Conservation (phyloP, 2,329 filamentous ascomycete species). For the Ploettnerulaceae sp. region DNA sequence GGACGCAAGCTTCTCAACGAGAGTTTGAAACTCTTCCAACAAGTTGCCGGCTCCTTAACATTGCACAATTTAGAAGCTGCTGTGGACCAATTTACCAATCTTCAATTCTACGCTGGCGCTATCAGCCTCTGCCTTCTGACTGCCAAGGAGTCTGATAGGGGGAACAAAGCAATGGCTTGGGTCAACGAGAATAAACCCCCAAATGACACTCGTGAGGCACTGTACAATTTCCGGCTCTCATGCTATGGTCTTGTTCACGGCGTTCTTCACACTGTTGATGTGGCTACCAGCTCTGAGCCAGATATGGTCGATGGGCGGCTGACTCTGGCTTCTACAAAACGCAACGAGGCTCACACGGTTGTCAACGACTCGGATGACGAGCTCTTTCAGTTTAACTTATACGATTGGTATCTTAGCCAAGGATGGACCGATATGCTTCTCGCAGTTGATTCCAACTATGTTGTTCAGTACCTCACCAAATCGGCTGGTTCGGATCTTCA, state of each 20-base stretch:
- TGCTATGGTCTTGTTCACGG: conserved; percentile 87
- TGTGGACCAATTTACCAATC: conserved; percentile 69
- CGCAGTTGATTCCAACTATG: conserved; percentile 76
- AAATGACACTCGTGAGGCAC: conserved; percentile 62
- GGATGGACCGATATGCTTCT: conserved; percentile 83
- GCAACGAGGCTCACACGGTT: conserved; percentile 82
- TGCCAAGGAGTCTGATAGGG: conserved; percentile 78
- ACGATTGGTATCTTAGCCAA: conserved; percentile 91
- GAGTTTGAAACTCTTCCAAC: conserved; percentile 80
- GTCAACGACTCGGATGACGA: conserved; percentile 86
- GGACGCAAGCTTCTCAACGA: conserved; percentile 80
- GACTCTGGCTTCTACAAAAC: conserved; percentile 71
- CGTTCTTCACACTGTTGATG: conserved; percentile 75
- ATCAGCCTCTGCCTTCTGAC: conserved; percentile 83
- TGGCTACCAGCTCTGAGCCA: conserved; percentile 61
- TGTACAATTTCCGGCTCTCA: conserved; percentile 65
- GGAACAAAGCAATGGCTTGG: conserved; percentile 80
- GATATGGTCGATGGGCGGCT: conserved; percentile 73
- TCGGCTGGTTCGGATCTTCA: conserved; percentile 66
- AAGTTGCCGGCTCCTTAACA: conserved; percentile 78
- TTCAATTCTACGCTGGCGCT: conserved; percentile 90
- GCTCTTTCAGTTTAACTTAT: conserved; percentile 93
- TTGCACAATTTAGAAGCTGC: conserved; percentile 75
- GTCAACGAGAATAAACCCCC: conserved; percentile 75
- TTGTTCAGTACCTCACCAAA: conserved; percentile 78